Base-by-base conservation (phyloP, 2,329 filamentous ascomycete genomes). In the Microthyrium microscopicum region DNA sequence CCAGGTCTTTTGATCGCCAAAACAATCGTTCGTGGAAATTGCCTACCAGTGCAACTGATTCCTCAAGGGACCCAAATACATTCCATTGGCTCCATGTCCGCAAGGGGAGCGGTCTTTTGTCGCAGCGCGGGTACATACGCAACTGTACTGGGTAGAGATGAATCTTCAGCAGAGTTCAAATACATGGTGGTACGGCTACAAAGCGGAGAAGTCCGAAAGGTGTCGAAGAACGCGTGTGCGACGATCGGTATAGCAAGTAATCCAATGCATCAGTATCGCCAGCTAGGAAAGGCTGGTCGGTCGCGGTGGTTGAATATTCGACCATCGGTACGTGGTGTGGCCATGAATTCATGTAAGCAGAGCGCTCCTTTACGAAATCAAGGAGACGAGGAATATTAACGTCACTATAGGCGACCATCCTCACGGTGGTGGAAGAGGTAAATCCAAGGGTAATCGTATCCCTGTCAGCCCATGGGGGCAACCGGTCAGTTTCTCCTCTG, bases 341-440 rank as follows among this genome's bases (percentile, higher is more conserved):
- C 91, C 41, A 98, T 98, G 91, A 98, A 98, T 64, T 84, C 87
- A 55, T 73, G 79, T 82, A 61, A 51, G 68, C 55, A 11, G 5
- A 3, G 19, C n/a, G 20, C 9, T 6, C 21, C 4, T 31, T n/a
- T 35, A 26, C 12, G 36, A 19, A 25, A n/a, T 29, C 11, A 18
- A 36, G 22, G 27, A 17, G 31, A 21, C 33, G 43, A 44, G 40
- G 2, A 13, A 20, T 31, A 31, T 22, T 15, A 4, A 15, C 47
- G 44, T 33, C 28, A 29, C 20, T 40, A 28, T 47, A 73, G 80
- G 75, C 47, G 89, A 98, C 51, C 89, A 98, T 68, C 89, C 89
- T 50, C 89, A 98, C 57, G 89, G 89, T 70, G 89, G 89, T 79
- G 89, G 89, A 59, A 74, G 91, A 68, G 89, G 89, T 64, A 98